phyloP scores from a whole-genome alignment of 169 alveolate species.

The Plasmodium adleri region DNA sequence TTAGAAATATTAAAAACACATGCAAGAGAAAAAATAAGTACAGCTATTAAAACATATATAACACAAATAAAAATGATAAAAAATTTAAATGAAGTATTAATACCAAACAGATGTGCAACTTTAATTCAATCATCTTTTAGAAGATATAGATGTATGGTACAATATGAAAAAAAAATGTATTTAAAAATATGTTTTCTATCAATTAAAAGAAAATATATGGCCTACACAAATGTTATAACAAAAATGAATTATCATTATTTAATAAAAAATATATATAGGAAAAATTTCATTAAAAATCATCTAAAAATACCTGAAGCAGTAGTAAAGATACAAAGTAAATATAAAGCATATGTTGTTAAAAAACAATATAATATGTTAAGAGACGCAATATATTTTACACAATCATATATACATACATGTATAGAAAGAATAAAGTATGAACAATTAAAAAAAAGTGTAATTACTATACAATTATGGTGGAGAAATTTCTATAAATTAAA shows the following conservation, averaged over 20 bases:
- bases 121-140: slow-evolving; percentile 63
- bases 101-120: slow-evolving; percentile 66
- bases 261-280: slow-evolving; percentile 59
- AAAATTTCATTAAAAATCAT: slow-evolving; percentile 44
- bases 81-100: slow-evolving; percentile 39
- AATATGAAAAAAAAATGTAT: slow-evolving; percentile 52
- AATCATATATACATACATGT: slow-evolving; percentile 69
- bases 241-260: slow-evolving; percentile 71
- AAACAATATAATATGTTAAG: slow-evolving; percentile 56
- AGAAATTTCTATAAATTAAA: slow-evolving; percentile 55
- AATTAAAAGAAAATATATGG: slow-evolving; percentile 61
- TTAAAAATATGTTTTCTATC: slow-evolving; percentile 74
- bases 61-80: slow-evolving; percentile 44
- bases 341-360: slow-evolving; percentile 57
- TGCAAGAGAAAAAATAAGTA: slow-evolving; percentile 47
- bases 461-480: slow-evolving; percentile 72
- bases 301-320: slow-evolving; percentile 67
- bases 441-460: slow-evolving; percentile 42
- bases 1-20: slow-evolving; percentile 31
- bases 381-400: slow-evolving; percentile 72
- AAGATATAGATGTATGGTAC: slow-evolving; percentile 43
- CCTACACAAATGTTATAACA: slow-evolving; percentile 31
- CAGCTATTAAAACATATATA: slow-evolving; percentile 41
- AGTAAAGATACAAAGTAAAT: slow-evolving; percentile 62
- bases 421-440: slow-evolving; percentile 37